Evolutionary conservation across 2,329 filamentous ascomycete genomes (phyloP), one percentile per base, ranked within the genome.

Genomic region (Alternaria panax): DNA sequence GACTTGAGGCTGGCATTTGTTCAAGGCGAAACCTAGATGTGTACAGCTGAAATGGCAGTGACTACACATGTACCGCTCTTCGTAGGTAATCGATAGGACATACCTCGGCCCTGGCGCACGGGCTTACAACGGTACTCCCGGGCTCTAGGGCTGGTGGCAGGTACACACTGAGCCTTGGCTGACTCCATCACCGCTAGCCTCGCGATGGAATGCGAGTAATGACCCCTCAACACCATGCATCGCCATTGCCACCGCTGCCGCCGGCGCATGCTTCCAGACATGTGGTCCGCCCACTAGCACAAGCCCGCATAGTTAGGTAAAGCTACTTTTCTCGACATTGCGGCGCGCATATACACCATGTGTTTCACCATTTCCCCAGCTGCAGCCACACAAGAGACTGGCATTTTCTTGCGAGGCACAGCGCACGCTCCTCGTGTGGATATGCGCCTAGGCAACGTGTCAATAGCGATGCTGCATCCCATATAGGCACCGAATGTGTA

Each of bases 191-290:
- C 20, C 6, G n/a, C 18, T 54, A 58, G 51, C 41, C 18, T 53
- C 7, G 8, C 42, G 24, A 50, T 18, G 12, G 27, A 40, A 43
- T 53, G 54, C 56, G 58, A 58, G 48, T 58, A 50, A 51, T 56
- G 57, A 60, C 67, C 68, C 67, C 69, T 73, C 70, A 74, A 74
- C 71, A 75, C 71, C 71, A 73, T 62, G 60, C 53, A 68, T 71
- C 55, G 68, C 68, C 70, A 72, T 9, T 4, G 34, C 32, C 32
- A 36, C 69, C 30, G 40, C 50, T 53, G 45, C 55, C 59, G 59
- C 64, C 68, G 64, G 65, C 63, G 65, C 61, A 64, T 61, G 46
- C 42, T 48, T 48, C 61, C 56, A 48, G 45, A 36, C 20, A 53
- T 63, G 57, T 65, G 61, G 63, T 67, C 67, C 64, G 66, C 55